Evolutionary conservation across 192 early-diverging fungal species (phyloP), one percentile per base, ranked within the genome.

Genomic region (Coemansia sp.): DNA sequence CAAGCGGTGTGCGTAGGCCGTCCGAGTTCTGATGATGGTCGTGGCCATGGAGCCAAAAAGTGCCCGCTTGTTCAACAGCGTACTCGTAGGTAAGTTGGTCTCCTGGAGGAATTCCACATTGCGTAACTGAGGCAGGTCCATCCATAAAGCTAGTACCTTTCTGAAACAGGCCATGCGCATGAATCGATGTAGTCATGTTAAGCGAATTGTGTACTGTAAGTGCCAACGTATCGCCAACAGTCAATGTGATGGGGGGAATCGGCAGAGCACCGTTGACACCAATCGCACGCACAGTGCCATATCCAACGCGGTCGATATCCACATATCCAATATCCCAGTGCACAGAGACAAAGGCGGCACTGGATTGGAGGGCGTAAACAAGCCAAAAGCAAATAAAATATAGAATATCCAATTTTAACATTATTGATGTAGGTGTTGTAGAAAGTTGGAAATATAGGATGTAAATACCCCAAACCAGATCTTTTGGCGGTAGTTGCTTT

Each of bases 31-130:
- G 91, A 34, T 78, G 84, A 36, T 68, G 66, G 63, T 69, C 77
- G 70, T 94, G 93, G 34, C 85, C 82, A 63, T 94, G 93, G 31
- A 90, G 79, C 94, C 94, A 95, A 78, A 86, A 94, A 17, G 90
- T 93, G 35, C 94, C 94, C 24, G 83, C 67, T 66, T 95, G 90
- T 39, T 80, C 66, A n/a, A 88, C 64, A 8, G 75, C 63, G 66
- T 89, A 87, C 8, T 76, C 77, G 66, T 95, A 95, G 1, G 90
- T 90, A 67, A 88, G 88, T 24, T 57, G 72, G 17, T 62, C 65
- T 3, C 86, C 86, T 4, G 86, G 75, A n/a, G 91, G 89, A 63
- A 95, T 94, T 5, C 85, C 85, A 67, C 93, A 93, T 72, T 93
- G 87, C 7, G 88, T 89, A 50, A 88, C 79, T 66, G 83, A 84